Percentiles rank a stretch among this genome's conserved stretches.
Conservation (phyloP, 1,284 basidiomycete species). For the Trametes versicolor region DNA sequence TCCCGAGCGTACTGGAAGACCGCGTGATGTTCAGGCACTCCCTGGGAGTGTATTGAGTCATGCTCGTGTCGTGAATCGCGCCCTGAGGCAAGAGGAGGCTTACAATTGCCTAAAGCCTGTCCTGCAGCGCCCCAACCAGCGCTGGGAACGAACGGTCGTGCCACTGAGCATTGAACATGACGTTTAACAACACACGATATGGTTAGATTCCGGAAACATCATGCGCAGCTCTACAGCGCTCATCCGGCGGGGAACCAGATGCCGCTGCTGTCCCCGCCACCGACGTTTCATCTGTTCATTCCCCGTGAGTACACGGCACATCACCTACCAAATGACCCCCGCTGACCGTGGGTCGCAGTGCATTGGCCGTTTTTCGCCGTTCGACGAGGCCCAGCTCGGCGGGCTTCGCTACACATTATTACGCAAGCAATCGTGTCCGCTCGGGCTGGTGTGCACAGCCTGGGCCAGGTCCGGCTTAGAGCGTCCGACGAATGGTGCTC, state of each 20-base stretch:
- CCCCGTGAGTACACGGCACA: neutral
- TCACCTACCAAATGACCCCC: neutral
- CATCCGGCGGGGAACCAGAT: neutral
- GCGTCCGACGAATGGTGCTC: constrained; percentile 5
- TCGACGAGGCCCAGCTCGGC: constrained; percentile 1
- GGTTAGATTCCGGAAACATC: neutral
- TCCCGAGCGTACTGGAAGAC: neutral
- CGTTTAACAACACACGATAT: neutral
- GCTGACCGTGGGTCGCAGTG: constrained; percentile 1
- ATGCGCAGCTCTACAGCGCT: neutral
- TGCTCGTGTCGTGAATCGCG: too few relatives aligned
- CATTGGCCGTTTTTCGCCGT: constrained; percentile 10
- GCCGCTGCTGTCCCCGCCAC: constrained; percentile 2
- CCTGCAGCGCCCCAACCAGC: too few relatives aligned
- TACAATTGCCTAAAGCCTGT: too few relatives aligned
- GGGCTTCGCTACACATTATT: neutral
- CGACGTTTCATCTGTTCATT: constrained; percentile 6
- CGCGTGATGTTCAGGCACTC: neutral
- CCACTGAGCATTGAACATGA: neutral
- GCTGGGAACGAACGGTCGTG: neutral
- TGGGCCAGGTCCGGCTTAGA: constrained; percentile 16
- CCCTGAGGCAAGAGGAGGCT: too few relatives aligned
- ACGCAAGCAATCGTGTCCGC: neutral
- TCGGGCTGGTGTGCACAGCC: constrained; percentile 6
- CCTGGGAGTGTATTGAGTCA: neutral